Evolutionary conservation across 140 eudicot genomes (phyloP).

Genomic region (Stevia rebaudiana): DNA sequence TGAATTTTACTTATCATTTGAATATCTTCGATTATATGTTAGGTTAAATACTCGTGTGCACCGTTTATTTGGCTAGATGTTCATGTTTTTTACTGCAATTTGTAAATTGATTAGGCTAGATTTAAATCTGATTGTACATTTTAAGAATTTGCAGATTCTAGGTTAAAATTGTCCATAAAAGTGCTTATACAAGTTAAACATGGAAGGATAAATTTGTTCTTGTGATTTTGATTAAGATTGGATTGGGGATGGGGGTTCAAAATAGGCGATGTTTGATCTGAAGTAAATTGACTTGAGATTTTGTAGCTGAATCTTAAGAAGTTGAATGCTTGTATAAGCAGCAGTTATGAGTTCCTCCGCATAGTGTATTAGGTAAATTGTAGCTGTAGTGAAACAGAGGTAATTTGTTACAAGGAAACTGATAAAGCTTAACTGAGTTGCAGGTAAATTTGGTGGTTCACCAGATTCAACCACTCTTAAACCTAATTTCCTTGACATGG

Average conservation of each 20-base stretch:
- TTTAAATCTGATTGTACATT: constrained; percentile 3
- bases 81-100: constrained; percentile 1
- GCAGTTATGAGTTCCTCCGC: neutral
- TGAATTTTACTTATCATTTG: neutral
- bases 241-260: neutral
- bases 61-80: constrained; percentile 9
- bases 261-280: constrained; percentile 9
- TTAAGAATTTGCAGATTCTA: constrained; percentile 4
- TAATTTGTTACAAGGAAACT: constrained; percentile 10
- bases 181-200: neutral
- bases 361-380: constrained; percentile 19
- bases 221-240: constrained; percentile 1
- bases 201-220: constrained; percentile 1
- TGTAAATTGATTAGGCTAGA: neutral
- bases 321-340: neutral
- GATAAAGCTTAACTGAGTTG: constrained; percentile 18
- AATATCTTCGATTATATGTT: neutral
- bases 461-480: constrained; percentile 24
- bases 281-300: constrained; percentile 4
- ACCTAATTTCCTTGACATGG: constrained; percentile 18
- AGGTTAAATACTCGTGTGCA: neutral
- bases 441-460: constrained; percentile 26
- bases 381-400: constrained; percentile 9
- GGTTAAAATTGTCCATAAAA: constrained; percentile 11
- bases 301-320: constrained; percentile 9